Conservation (phyloP, 805 yeast species). For the Kodamaea kaohsiungensis region DNA sequence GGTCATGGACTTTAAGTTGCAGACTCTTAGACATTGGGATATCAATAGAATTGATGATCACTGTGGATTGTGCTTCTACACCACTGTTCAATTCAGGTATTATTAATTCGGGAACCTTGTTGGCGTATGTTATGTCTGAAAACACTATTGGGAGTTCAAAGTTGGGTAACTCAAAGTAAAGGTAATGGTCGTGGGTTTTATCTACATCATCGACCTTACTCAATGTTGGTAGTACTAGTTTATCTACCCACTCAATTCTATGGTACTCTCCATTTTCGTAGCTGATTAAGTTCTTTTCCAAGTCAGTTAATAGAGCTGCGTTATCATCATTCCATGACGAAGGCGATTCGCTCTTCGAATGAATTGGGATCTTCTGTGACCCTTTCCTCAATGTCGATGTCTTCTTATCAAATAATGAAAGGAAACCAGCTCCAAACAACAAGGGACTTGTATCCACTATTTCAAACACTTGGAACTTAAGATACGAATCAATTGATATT, state of each 20-base stretch:
- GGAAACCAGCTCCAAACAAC: slow-evolving; percentile 61
- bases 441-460: slow-evolving; percentile 53
- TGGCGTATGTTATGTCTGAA: slow-evolving; percentile 53
- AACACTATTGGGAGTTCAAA: slow-evolving; percentile 74
- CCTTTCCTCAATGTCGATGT: slow-evolving; percentile 70
- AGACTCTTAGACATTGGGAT: slow-evolving; percentile 22
- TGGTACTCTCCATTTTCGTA: slow-evolving; percentile 70
- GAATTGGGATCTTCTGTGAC: slow-evolving; percentile 50
- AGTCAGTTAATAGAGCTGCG: slow-evolving; percentile 20
- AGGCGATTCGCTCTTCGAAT: not conserved
- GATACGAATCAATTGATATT: slow-evolving; percentile 59
- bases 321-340: not conserved
- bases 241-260: slow-evolving; percentile 72
- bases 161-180: slow-evolving; percentile 50
- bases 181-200: slow-evolving; percentile 20
- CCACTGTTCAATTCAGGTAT: slow-evolving; percentile 9
- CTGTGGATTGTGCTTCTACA: slow-evolving; percentile 28
- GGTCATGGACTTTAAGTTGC: slow-evolving; percentile 43
- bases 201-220: slow-evolving; percentile 5
- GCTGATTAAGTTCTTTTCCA: slow-evolving; percentile 55
- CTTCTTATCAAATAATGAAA: slow-evolving; percentile 55
- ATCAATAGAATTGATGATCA: slow-evolving; percentile 35
- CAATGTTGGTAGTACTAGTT: slow-evolving; percentile 51
- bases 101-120: not conserved
- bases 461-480: slow-evolving; percentile 69